These are phyloP conservation scores for Sclerotiophoma versabilis DNA, from an alignment of 2,329 filamentous ascomycete genomes.

Conservation along the genomic window DNA sequence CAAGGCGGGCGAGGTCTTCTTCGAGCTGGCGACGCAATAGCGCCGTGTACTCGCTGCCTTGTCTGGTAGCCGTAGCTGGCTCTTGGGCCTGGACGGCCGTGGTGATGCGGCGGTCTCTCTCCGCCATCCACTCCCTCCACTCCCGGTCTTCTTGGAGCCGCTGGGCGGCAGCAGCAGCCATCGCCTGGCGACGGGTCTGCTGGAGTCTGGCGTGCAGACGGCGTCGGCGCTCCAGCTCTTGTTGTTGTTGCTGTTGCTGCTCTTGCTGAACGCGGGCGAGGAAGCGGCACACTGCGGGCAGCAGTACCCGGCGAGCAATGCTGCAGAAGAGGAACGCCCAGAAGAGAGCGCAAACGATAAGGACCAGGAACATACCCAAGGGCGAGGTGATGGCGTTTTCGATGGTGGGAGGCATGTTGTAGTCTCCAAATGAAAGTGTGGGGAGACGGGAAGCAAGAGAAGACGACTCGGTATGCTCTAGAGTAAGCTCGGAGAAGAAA, in stretches of 20 bases:
- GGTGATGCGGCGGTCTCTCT: not conserved
- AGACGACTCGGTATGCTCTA: not conserved
- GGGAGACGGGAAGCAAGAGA: not conserved
- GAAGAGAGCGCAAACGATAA: not conserved
- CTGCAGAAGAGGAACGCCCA: not conserved
- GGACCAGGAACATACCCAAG: not conserved
- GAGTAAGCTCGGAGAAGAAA: not conserved
- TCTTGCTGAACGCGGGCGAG: not conserved
- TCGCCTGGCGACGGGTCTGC: not conserved
- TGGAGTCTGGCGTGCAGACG: too few relatives aligned
- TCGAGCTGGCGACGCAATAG: not conserved
- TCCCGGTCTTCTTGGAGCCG: not conserved
- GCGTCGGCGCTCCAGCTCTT: not conserved
- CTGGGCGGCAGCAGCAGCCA: not conserved
- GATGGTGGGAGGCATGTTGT: not conserved
- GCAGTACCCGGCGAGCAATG: not conserved
- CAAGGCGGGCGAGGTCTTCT: not conserved
- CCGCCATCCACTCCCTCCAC: not conserved
- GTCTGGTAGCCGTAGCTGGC: not conserved
- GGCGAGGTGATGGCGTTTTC: not conserved
- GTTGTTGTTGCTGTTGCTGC: not conserved
- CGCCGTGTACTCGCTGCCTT: not conserved
- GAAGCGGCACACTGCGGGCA: not conserved
- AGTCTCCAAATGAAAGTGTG: not conserved
- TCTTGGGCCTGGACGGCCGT: not conserved